Evolutionary conservation across 176 grass and related monocot species (phyloP), one percentile per base, ranked within the genome.

Genomic region (Bolboschoenus planiculmis): DNA sequence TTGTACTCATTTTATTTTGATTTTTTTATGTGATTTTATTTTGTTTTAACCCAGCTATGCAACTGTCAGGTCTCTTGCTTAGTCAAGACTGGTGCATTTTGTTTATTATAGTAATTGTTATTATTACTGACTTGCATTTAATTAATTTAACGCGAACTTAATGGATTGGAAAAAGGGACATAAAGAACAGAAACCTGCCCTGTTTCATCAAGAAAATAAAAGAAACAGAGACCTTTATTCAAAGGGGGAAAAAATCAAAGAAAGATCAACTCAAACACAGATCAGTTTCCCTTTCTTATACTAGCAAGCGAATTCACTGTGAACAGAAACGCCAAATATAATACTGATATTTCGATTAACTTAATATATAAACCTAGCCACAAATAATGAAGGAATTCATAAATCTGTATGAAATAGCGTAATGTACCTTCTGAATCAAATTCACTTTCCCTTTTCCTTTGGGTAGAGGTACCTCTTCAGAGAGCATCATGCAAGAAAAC

Each of bases 381-480:
- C n/a, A 29, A 55, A n/a, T 61, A 72, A 56, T 40, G 35, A 65
- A 37, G 24, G 15, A 82, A 24, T 63, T n/a, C n/a, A n/a, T n/a
- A n/a, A n/a, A n/a, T n/a, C n/a, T n/a, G n/a, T n/a, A n/a, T n/a
- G n/a, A n/a, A n/a, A n/a, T n/a, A n/a, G 14, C 10, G 3, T 18
- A 75, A 43, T 7, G 58, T 46, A 93, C 92, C 91, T 92, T 97
- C 88, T 94, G 91, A 76, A 94, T 86, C 56, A 94, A 85, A 85
- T 94, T 91, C 27, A 81, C 86, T 14, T 89, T n/a, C 51, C 83
- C 77, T 31, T 84, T 89, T 48, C 91, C 90, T 5, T 24, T 90
- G 57, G 94, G 80, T 23, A 90, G 85, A 7, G 91, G 46, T 64
- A 90, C 86, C 70, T 81, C 61, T 74, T 94, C 85, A 46, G 85